A percentile compares a stretch with the other conserved stretches of the same genome.
These are phyloP conservation scores for Populus simonii DNA, from an alignment of 345 rosid species.

Conservation along the genomic window DNA sequence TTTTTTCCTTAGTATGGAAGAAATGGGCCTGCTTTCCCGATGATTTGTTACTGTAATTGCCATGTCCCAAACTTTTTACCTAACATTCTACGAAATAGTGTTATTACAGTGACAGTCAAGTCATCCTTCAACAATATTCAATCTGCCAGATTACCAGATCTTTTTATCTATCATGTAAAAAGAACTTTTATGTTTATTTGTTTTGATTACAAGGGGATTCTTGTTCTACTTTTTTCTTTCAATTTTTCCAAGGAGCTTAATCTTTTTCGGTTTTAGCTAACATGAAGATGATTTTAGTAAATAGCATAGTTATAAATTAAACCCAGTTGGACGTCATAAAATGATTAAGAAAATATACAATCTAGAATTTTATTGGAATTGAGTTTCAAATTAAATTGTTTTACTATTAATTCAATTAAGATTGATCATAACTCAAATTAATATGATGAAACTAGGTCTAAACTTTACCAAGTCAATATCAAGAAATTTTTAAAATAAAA, in stretches of 20 bases:
- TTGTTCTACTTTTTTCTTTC: neutral
- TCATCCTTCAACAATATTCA: neutral
- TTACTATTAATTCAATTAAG: no score
- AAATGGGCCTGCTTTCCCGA: slow-evolving; percentile 8
- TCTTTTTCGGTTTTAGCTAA: no score
- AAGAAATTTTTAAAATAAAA: no score
- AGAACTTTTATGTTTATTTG: neutral
- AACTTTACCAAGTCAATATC: no score
- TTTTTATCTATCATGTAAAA: neutral
- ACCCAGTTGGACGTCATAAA: accelerated
- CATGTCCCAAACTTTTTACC: neutral
- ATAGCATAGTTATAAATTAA: no score
- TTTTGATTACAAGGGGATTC: neutral
- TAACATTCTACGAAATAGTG: neutral
- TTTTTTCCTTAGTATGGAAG: slow-evolving; percentile 48
- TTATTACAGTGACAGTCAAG: neutral
- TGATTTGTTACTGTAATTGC: neutral
- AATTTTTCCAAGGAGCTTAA: neutral
- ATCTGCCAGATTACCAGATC: neutral
- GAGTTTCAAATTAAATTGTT: accelerated
- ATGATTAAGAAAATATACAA: accelerated
- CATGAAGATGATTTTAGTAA: no score
- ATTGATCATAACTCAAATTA: no score
- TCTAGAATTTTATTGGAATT: accelerated
- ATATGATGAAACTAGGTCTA: no score